Conservation (phyloP, 2,329 filamentous ascomycete genomes). For the Pseudopithomyces chartarum region DNA sequence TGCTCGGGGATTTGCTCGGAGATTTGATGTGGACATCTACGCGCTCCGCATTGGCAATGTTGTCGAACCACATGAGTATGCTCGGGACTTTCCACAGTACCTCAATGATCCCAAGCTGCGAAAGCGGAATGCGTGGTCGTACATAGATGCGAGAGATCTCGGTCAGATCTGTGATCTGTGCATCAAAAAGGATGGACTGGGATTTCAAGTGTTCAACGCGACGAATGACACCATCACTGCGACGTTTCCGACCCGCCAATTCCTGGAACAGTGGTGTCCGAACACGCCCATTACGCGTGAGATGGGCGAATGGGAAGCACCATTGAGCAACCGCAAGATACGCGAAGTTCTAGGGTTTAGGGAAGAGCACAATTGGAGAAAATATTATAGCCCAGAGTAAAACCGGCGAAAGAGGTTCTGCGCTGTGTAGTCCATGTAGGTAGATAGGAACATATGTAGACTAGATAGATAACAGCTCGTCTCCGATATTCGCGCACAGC, state of each 20-base stretch:
- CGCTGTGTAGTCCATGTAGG: too few relatives aligned
- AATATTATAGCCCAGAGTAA: constrained; percentile 50
- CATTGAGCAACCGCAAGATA: constrained; percentile 65
- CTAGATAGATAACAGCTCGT: constrained; percentile 6
- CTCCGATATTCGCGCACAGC: not conserved
- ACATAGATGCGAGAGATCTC: constrained; percentile 66
- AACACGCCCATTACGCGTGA: constrained; percentile 58
- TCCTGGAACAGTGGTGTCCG: constrained; percentile 57
- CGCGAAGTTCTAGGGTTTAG: constrained; percentile 62
- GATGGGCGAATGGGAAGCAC: constrained; percentile 64
- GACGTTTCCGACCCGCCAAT: constrained; percentile 56
- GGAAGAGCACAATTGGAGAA: constrained; percentile 63
- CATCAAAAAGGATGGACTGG: constrained; percentile 59
- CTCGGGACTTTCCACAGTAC: constrained; percentile 57
- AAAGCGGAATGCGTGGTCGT: constrained; percentile 65
- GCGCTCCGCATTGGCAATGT: constrained; percentile 65
- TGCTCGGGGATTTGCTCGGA: constrained; percentile 60
- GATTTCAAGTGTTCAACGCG: constrained; percentile 69
- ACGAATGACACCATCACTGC: constrained; percentile 67
- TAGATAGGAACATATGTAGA: too few relatives aligned
- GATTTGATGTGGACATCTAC: constrained; percentile 64
- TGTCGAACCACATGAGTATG: constrained; percentile 66
- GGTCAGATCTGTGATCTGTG: constrained; percentile 65
- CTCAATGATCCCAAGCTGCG: constrained; percentile 57
- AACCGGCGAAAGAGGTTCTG: not conserved